Evolutionary conservation across 2,329 filamentous ascomycete species (phyloP), one percentile per base, ranked within the genome.

Genomic region (Talaromyces albobiverticillius): DNA sequence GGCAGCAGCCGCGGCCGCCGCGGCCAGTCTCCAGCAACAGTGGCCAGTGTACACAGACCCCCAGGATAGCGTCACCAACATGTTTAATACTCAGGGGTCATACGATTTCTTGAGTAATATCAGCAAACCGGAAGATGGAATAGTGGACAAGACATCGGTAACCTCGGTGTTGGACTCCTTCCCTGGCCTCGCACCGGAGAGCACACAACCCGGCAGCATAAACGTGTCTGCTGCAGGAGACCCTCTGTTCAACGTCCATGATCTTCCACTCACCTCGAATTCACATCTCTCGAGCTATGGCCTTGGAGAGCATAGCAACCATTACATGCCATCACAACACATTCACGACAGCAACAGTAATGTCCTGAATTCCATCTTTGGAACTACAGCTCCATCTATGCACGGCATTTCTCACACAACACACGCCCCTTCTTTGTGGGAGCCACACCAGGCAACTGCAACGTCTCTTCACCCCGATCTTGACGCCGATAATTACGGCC

Each of bases 111-210:
- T 72, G 54, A 59, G 60, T 46, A 56, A 66, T 7, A 70, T 72
- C 51, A 65, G 62, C 36, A 71, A 67, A 57, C 32, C 64, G 1
- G 70, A 72, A 56, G 69, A 71, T 36, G 60, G 60, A 4, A 56
- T 70, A 6, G 59, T 57, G 4, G 67, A 72, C 51, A 72, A 69
- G 54, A 67, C 64, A 1, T 65, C 69, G 1, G 64, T 69, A 13
- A 67, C 64, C 29, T 70, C 70, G 2, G 68, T 70, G 6, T 57
- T 72, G 13, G 69, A 73, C 54, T 62, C 67, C 1, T 73, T 66
- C 47, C 61, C 68, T 2, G 59, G 59, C 29, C 61, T 68, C 14
- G 62, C 66, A 22, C 65, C 65, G 8, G 65, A 69, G 18, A 67
- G 62, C 20, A 66, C 63, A 38, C 68, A 70, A 45, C 57, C 67